Conservation (phyloP, 257 asterid species). For the Cordia subcordata region DNA sequence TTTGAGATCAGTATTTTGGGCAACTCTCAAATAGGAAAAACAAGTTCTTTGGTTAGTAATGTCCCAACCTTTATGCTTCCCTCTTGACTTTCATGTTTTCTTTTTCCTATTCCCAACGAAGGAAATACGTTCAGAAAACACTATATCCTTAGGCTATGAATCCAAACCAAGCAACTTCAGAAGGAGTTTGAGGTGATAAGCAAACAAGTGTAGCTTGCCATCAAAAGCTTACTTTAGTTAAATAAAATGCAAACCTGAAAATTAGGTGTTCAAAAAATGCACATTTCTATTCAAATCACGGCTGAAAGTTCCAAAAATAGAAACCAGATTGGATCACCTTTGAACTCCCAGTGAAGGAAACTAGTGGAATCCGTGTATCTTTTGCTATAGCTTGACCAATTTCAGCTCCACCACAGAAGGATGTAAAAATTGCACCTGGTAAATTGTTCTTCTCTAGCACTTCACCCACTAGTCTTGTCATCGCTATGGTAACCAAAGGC, state of each 20-base stretch:
- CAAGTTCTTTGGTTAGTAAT: too few species aligned
- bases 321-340: slow-evolving; percentile 39
- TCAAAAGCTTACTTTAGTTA: too few species aligned
- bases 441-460: slow-evolving; percentile 87
- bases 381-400: slow-evolving; percentile 91
- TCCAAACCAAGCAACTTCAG: too few species aligned
- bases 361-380: slow-evolving; percentile 82
- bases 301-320: neutral
- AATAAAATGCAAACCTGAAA: neutral
- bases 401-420: slow-evolving; percentile 93
- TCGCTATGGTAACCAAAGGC: slow-evolving; percentile 81
- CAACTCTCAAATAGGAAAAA: too few species aligned
- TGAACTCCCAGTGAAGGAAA: slow-evolving; percentile 95
- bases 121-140: too few species aligned
- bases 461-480: slow-evolving; percentile 79
- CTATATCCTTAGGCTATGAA: too few species aligned
- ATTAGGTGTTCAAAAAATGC: neutral
- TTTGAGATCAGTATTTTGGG: too few species aligned
- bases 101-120: too few species aligned
- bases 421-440: slow-evolving; percentile 93
- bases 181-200: too few species aligned
- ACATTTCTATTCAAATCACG: neutral
- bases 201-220: too few species aligned
- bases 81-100: too few species aligned
- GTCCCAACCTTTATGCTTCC: too few species aligned